Percentiles rank a stretch among this genome's conserved stretches.
These are phyloP conservation scores for Mucor sp. DNA, from an alignment of 371 early-diverging fungal genomes.

Conservation along the genomic window DNA sequence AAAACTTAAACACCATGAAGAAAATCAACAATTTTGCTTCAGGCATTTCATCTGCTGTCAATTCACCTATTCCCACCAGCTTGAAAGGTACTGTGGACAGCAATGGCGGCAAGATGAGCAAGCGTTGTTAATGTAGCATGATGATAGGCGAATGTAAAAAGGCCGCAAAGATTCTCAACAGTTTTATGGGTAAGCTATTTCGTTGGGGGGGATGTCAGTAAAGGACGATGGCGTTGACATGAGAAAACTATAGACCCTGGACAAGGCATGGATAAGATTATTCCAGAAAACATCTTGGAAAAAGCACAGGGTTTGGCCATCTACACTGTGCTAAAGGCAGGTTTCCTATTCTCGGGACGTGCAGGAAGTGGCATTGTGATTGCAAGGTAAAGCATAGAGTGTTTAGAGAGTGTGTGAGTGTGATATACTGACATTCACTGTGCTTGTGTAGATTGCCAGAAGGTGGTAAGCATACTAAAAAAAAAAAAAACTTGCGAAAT, in stretches of 20 bases:
- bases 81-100: slow-evolving; percentile 43
- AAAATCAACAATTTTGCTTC: slow-evolving; percentile 25
- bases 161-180: slow-evolving; percentile 76
- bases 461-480: slow-evolving; percentile 28
- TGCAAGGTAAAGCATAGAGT: slow-evolving; percentile 54
- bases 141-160: slow-evolving; percentile 71
- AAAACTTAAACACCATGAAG: slow-evolving; percentile 13
- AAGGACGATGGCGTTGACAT: neutral
- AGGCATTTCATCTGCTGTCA: slow-evolving; percentile 31
- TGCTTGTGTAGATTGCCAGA: slow-evolving; percentile 41
- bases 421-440: neutral
- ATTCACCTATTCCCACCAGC: slow-evolving; percentile 66
- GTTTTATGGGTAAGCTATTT: slow-evolving; percentile 61
- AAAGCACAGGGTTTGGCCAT: slow-evolving; percentile 93
- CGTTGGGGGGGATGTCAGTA: too few species aligned
- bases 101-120: neutral
- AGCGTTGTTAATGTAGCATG: too few species aligned
- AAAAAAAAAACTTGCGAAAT: neutral
- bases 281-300: slow-evolving; percentile 72
- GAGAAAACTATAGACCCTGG: slow-evolving; percentile 50
- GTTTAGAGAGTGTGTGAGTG: too few species aligned
- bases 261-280: slow-evolving; percentile 73
- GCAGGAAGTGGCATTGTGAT: slow-evolving; percentile 93
- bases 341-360: slow-evolving; percentile 90
- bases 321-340: slow-evolving; percentile 90